A percentile compares a stretch with the other conserved stretches of the same genome.
Evolutionary conservation across 129 eudicot genomes (phyloP).

Genomic region (Helichrysum umbraculigerum): DNA sequence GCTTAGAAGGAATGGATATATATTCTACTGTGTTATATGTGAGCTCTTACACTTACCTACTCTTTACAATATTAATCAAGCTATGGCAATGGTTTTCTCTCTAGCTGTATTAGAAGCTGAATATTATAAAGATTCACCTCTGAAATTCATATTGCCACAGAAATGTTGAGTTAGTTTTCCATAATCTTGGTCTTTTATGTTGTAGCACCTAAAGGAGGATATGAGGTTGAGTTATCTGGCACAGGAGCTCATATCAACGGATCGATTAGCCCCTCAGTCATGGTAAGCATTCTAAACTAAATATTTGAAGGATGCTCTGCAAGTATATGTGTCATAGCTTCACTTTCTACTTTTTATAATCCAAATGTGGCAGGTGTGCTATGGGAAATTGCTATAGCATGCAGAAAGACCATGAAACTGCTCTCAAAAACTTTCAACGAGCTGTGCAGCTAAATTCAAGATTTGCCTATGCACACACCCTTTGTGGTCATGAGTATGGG

Average conservation of each 20-base stretch:
- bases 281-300: constrained; percentile 50
- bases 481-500: constrained; percentile 97
- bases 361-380: constrained; percentile 76
- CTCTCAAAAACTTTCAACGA: constrained; percentile 92
- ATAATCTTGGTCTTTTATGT: constrained; percentile 20
- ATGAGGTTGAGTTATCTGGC: constrained; percentile 97
- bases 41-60: constrained; percentile 34
- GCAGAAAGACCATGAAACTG: constrained; percentile 99
- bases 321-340: not conserved
- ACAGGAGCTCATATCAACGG: constrained; percentile 92
- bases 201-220: constrained; percentile 94
- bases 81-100: constrained; percentile 4
- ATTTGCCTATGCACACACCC: constrained; percentile 98
- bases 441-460: constrained; percentile 83
- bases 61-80: constrained; percentile 1
- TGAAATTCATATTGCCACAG: not conserved
- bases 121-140: not conserved
- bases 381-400: constrained; percentile 99
- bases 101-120: no score
- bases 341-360: not conserved
- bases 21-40: constrained; percentile 93
- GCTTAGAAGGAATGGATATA: constrained; percentile 94
- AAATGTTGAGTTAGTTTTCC: not conserved
- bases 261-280: constrained; percentile 95
- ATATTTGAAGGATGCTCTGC: not conserved